These are phyloP conservation scores for Aspergillus tamarii DNA, from an alignment of 2,329 filamentous ascomycete species.

Conservation along the genomic window DNA sequence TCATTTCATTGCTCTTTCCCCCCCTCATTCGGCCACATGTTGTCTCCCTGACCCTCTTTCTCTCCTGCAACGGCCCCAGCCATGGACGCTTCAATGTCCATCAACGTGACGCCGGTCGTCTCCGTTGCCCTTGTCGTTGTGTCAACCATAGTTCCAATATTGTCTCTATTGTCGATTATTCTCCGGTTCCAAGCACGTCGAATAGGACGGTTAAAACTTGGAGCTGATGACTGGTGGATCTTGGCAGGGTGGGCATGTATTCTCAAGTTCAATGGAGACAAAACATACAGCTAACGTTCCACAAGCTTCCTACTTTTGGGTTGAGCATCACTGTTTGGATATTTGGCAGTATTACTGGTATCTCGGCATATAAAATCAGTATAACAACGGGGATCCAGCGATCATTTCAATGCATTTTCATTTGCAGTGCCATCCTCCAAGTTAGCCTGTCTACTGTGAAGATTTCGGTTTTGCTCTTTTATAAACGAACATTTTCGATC, in stretches of 20 bases:
- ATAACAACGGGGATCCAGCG: background rate
- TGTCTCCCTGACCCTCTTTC: background rate
- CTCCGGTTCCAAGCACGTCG: background rate
- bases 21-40: background rate
- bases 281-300: background rate
- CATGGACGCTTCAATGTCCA: background rate
- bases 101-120: background rate
- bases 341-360: background rate
- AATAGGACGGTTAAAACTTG: background rate
- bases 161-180: background rate
- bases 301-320: background rate
- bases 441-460: background rate
- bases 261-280: background rate
- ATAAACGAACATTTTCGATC: background rate
- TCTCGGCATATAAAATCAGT: background rate
- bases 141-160: background rate
- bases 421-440: background rate
- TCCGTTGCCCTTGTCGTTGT: background rate
- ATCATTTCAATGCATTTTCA: background rate
- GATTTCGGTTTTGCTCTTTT: background rate
- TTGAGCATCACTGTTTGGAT: background rate
- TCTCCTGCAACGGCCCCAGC: background rate
- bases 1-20: background rate
- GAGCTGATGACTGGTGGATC: background rate
- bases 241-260: background rate